A percentile compares a stretch with the other conserved stretches of the same genome.
These are phyloP conservation scores for Penicillium frequentans DNA, from an alignment of 2,329 filamentous ascomycete genomes.

Conservation along the genomic window DNA sequence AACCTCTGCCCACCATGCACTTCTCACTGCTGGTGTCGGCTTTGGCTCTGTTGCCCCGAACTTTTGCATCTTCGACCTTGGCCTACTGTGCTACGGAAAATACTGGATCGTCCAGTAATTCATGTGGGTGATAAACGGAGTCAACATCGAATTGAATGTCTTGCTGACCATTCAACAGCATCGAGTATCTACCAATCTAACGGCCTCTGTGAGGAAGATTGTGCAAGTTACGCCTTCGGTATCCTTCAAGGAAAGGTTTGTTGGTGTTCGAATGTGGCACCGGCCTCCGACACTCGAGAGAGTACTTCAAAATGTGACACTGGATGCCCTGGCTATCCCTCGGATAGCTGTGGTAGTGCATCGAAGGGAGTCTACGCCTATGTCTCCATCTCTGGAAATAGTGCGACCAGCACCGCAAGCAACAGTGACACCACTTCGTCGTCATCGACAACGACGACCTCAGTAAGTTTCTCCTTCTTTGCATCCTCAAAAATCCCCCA, in stretches of 20 bases:
- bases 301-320: slow-evolving; percentile 36
- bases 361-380: slow-evolving; percentile 45
- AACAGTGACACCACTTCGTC: slow-evolving; percentile 20
- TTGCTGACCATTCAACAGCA: background rate
- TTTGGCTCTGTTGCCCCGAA: slow-evolving; percentile 27
- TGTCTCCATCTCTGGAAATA: slow-evolving; percentile 34
- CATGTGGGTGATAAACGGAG: slow-evolving; percentile 33
- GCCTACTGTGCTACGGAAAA: slow-evolving; percentile 47
- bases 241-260: slow-evolving; percentile 48
- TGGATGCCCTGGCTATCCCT: slow-evolving; percentile 48
- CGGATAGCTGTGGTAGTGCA: slow-evolving; percentile 46
- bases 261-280: slow-evolving; percentile 52
- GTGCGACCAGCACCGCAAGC: slow-evolving; percentile 33
- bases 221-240: slow-evolving; percentile 46
- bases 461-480: slow-evolving; percentile 20
- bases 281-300: slow-evolving; percentile 35
- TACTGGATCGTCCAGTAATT: slow-evolving; percentile 41
- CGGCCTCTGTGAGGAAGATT: slow-evolving; percentile 43
- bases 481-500: background rate
- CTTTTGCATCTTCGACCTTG: slow-evolving; percentile 24
- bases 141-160: background rate
- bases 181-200: slow-evolving; percentile 46
- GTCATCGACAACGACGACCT: slow-evolving; percentile 18
- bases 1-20: slow-evolving; percentile 19
- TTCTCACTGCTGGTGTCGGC: slow-evolving; percentile 18